Evolutionary conservation across 768 basidiomycete species (phyloP), one percentile per base, ranked within the genome.

Genomic region (Pulveroboletus sp.): DNA sequence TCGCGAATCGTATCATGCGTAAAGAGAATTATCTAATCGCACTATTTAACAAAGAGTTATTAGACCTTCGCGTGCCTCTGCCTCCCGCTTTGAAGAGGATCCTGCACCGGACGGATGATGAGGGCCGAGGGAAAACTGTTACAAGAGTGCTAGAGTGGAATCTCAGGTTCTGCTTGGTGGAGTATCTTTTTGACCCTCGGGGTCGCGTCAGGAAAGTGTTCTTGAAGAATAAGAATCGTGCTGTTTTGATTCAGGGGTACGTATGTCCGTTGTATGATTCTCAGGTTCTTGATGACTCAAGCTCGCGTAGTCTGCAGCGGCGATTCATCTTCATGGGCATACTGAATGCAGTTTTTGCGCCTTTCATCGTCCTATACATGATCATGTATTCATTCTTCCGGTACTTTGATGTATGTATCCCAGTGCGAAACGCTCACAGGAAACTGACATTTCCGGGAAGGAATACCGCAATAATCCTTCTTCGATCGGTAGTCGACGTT

Each of bases 401-500:
- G 4, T 99, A 99, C 67, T 99, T 99, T 54, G 96, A 99, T 77
- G 96, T 93, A 41, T 44, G 82, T 67, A 12, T 17, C 6, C 34
- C 34, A 11, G 34, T 29, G 29, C n/a, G 16, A 20, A 27, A 32
- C 16, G 24, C 24, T 26, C 29, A 31, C 8, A 23, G 26, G 16
- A 20, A 35, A 29, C 19, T 30, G 29, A 40, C 38, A 27, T 50
- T 50, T 20, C 16, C 16, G 36, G 27, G 24, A 58, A 99, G 96
- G 94, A 99, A 77, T 98, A 97, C 62, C 95, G 92, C 79, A 95
- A 95, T 69, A 93, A 98, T 63, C 96, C 95, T 2, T 97, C 96
- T 1, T 85, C 92, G 1, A 92, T 98, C 42, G 89, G 93, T 31
- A 84, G 87, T 11, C 84, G 96, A 27, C 80, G 88, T 48, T 99